Percentiles rank a stretch among this genome's conserved stretches.
Conservation (phyloP, 2,329 filamentous ascomycete species). For the Aspergillus piperis region DNA sequence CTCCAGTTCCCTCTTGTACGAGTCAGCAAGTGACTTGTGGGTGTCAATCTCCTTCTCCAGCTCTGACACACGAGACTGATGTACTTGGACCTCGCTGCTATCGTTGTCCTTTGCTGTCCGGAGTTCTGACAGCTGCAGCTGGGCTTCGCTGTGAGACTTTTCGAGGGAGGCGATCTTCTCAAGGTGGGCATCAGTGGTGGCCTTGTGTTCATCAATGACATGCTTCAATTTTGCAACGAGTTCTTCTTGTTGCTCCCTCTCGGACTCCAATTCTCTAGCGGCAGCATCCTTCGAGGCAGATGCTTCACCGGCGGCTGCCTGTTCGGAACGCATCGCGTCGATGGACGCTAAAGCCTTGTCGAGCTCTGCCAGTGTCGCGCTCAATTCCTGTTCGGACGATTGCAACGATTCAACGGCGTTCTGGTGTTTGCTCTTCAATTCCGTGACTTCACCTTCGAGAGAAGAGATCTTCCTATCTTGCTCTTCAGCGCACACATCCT, state of each 20-base stretch:
- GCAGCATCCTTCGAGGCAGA: conserved; percentile 40
- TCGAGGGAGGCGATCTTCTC: conserved; percentile 74
- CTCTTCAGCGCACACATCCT: conserved; percentile 36
- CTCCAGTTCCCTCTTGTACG: conserved; percentile 56
- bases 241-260: conserved; percentile 60
- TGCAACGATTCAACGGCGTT: conserved; percentile 70
- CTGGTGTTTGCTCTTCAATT: conserved; percentile 77
- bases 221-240: conserved; percentile 64
- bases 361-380: conserved; percentile 70
- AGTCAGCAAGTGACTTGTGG: conserved; percentile 57
- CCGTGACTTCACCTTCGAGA: conserved; percentile 69
- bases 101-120: conserved; percentile 60
- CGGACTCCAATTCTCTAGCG: conserved; percentile 51
- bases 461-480: conserved; percentile 63
- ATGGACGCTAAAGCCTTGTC: conserved; percentile 64
- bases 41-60: conserved; percentile 59
- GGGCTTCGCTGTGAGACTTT: conserved; percentile 66
- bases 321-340: conserved; percentile 48
- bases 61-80: conserved; percentile 51
- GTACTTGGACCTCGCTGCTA: conserved; percentile 50
- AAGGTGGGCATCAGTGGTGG: conserved; percentile 68
- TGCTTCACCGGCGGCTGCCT: conserved; percentile 35
- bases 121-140: conserved; percentile 68
- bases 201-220: conserved; percentile 80
- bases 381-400: conserved; percentile 70